Conservation (phyloP, 108 stramenopile species). For the Chaetoceros muelleri region DNA sequence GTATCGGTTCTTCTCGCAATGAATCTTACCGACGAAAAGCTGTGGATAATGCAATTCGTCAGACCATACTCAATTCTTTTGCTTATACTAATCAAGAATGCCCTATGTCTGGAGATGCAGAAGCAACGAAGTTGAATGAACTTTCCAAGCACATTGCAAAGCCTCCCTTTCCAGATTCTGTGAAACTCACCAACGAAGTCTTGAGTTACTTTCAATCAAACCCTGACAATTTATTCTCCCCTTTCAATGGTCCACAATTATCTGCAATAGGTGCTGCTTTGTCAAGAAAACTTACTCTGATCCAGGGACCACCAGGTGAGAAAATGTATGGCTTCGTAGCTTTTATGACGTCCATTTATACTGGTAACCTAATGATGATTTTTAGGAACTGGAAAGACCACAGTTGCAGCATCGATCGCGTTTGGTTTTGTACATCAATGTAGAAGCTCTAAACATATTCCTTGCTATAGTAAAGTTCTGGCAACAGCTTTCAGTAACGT, state of each 20-base stretch:
- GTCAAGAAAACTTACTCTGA: conserved; percentile 64
- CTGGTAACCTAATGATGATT: conserved; percentile 3
- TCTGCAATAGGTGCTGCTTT: conserved; percentile 67
- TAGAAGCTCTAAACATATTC: conserved; percentile 22
- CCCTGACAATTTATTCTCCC: conserved; percentile 33
- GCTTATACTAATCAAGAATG: conserved; percentile 36
- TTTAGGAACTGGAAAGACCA: conserved; percentile 55
- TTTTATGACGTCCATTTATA: neutral
- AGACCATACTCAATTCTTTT: conserved; percentile 59
- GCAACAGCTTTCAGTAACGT: conserved; percentile 82
- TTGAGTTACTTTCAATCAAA: conserved; percentile 55
- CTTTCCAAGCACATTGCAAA: conserved; percentile 47
- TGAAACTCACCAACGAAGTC: conserved; percentile 45
- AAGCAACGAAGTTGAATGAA: conserved; percentile 35
- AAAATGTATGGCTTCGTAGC: conserved; percentile 2
- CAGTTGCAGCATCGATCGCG: conserved; percentile 60
- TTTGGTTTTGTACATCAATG: conserved; percentile 84
- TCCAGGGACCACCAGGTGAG: conserved; percentile 77
- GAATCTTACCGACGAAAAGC: conserved; percentile 4
- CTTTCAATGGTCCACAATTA: conserved; percentile 68
- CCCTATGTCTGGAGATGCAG: conserved; percentile 27
- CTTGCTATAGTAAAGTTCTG: conserved; percentile 64
- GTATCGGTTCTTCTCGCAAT: conserved; percentile 3
- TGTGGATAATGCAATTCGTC: conserved; percentile 62
- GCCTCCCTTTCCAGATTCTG: conserved; percentile 58